Conservation (phyloP, 768 basidiomycete species). For the Hortiboletus campestris region DNA sequence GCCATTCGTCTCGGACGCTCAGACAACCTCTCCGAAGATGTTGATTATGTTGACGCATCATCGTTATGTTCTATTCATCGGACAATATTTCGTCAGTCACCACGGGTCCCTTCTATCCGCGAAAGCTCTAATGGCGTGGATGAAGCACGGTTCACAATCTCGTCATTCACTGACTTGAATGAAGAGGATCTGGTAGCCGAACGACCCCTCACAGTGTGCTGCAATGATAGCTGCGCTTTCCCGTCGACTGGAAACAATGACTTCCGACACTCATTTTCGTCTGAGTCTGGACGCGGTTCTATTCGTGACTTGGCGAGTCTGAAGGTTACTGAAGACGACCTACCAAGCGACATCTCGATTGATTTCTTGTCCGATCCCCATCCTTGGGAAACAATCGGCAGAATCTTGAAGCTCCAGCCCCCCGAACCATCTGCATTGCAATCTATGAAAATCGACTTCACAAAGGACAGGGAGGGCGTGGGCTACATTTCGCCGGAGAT, state of each 20-base stretch:
- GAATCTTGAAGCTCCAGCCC: slow-evolving; percentile 21
- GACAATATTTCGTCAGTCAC: not conserved
- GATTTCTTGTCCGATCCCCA: slow-evolving; percentile 32
- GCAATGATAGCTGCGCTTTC: not conserved
- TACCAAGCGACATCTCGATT: slow-evolving; percentile 9
- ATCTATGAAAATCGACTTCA: slow-evolving; percentile 13
- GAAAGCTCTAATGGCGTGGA: not conserved
- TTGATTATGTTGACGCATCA: not conserved
- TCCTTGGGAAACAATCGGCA: slow-evolving; percentile 33
- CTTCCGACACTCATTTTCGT: not conserved
- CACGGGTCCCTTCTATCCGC: not conserved
- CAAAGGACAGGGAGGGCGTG: slow-evolving; percentile 27
- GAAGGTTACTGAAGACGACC: not conserved
- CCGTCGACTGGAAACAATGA: not conserved
- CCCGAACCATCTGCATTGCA: not conserved
- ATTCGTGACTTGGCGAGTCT: not conserved
- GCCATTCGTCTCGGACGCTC: not conserved
- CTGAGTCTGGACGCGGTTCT: not conserved
- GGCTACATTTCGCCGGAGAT: slow-evolving; percentile 14
- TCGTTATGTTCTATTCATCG: not conserved
- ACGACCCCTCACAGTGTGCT: not conserved
- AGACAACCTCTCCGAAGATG: not conserved
- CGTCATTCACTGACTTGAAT: not conserved
- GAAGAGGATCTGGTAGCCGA: not conserved
- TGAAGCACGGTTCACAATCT: not conserved